phyloP scores from a whole-genome alignment of 805 yeast species.

The Candida loeiensis region DNA sequence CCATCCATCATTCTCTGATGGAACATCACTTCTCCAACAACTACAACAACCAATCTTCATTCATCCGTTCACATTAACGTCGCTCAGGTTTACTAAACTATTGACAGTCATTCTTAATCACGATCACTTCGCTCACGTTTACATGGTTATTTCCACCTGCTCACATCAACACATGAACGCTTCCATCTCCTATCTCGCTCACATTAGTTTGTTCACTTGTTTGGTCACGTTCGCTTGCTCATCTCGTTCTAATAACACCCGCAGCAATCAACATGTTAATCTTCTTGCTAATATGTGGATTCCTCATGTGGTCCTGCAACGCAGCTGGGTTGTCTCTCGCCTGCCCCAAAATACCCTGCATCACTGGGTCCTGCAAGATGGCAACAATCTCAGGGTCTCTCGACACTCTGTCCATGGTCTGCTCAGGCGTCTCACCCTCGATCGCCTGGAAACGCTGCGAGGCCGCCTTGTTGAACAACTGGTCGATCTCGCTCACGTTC shows the following conservation, averaged over 20 bases:
- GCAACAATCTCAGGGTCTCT: conserved; percentile 92
- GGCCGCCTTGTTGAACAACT: conserved; percentile 71
- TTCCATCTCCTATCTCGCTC: too few relatives aligned
- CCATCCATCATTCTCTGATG: too few relatives aligned
- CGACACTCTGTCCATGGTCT: conserved; percentile 85
- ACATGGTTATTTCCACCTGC: too few relatives aligned
- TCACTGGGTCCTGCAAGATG: conserved; percentile 89
- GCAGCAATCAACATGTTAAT: conserved; percentile 89
- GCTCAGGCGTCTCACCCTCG: conserved; percentile 90
- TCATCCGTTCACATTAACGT: too few relatives aligned
- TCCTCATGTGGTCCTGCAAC: conserved; percentile 94
- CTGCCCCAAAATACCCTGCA: conserved; percentile 92
- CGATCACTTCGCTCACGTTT: too few relatives aligned
- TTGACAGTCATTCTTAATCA: too few relatives aligned
- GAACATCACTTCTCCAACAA: too few relatives aligned
- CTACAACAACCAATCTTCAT: too few relatives aligned
- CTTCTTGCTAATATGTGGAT: conserved; percentile 88
- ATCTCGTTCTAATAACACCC: conserved; percentile 91
- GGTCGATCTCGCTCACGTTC: conserved; percentile 73
- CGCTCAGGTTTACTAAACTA: too few relatives aligned
- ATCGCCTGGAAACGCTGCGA: conserved; percentile 75
- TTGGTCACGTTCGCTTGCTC: too few relatives aligned
- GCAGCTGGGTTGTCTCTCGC: conserved; percentile 96
- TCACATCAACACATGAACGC: too few relatives aligned
- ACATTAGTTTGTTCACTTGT: too few relatives aligned